phyloP scores from a whole-genome alignment of 1,284 basidiomycete genomes.

The Lignosus rhinocerotis region DNA sequence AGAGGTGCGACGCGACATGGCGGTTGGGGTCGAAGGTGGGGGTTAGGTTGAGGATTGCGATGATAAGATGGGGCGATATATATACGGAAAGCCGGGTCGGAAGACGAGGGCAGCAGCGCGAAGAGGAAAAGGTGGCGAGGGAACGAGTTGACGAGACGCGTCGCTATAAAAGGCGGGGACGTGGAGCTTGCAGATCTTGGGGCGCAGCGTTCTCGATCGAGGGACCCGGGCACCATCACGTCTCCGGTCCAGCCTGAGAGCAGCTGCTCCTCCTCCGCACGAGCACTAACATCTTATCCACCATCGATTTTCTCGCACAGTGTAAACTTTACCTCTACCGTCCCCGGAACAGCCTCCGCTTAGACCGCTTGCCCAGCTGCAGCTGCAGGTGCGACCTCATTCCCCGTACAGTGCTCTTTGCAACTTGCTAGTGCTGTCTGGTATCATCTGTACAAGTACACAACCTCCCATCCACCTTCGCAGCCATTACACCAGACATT shows the following conservation, averaged over 20 bases:
- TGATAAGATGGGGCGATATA: constrained; percentile 28
- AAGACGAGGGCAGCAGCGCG: constrained; percentile 1
- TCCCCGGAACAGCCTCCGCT: constrained; percentile 2
- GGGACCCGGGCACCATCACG: background rate
- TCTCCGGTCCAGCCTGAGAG: no score
- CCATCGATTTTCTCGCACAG: constrained; percentile 12
- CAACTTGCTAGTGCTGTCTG: background rate
- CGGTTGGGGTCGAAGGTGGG: constrained; percentile 6
- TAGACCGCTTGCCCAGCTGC: background rate
- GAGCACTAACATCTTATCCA: background rate
- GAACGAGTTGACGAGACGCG: no score
- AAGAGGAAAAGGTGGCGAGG: background rate
- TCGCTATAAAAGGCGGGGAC: constrained; percentile 4
- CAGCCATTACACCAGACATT: background rate
- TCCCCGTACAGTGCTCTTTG: background rate
- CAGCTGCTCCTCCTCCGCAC: background rate
- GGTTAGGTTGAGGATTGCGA: background rate
- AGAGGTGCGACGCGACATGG: constrained; percentile 22
- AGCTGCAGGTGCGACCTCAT: background rate
- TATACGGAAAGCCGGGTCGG: background rate
- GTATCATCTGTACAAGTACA: constrained; percentile 23
- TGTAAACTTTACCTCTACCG: background rate
- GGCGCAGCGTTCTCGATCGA: constrained; percentile 1
- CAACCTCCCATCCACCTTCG: background rate
- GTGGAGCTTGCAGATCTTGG: background rate